Conservation (phyloP, 2,329 filamentous ascomycete genomes). For the Gnomoniopsis sp. region DNA sequence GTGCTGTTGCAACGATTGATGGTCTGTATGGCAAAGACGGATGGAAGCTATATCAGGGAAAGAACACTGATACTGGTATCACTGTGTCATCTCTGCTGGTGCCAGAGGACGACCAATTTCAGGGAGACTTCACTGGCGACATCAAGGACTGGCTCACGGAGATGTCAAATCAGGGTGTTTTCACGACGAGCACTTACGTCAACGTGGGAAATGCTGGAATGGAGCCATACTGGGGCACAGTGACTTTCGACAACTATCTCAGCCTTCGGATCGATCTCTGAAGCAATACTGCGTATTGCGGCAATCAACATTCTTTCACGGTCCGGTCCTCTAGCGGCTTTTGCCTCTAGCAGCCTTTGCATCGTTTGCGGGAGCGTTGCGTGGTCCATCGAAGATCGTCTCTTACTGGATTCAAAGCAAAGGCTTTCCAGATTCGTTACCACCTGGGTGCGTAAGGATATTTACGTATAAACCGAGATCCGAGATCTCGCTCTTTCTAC, state of each 20-base stretch:
- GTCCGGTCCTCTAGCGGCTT: no score
- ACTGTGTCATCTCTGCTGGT: constrained; percentile 35
- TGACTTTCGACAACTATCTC: constrained; percentile 23
- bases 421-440: no score
- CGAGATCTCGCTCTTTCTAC: no score
- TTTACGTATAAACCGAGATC: no score
- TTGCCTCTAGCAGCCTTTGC: no score
- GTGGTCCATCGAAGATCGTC: no score
- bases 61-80: constrained; percentile 39
- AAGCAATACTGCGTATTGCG: neutral
- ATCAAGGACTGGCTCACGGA: constrained; percentile 39
- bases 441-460: no score
- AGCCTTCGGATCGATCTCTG: constrained; percentile 21
- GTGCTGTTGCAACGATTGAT: constrained; percentile 32
- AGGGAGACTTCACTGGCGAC: constrained; percentile 34
- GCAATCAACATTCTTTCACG: no score
- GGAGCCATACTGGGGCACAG: constrained; percentile 23
- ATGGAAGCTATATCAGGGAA: constrained; percentile 40
- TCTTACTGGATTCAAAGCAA: no score
- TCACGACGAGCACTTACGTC: constrained; percentile 34
- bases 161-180: constrained; percentile 33
- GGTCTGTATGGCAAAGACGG: constrained; percentile 32
- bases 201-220: constrained; percentile 40
- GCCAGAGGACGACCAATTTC: constrained; percentile 32
- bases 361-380: no score